These are phyloP conservation scores for Mycosphaerella arachidis DNA, from an alignment of 2,329 filamentous ascomycete genomes.

Conservation along the genomic window DNA sequence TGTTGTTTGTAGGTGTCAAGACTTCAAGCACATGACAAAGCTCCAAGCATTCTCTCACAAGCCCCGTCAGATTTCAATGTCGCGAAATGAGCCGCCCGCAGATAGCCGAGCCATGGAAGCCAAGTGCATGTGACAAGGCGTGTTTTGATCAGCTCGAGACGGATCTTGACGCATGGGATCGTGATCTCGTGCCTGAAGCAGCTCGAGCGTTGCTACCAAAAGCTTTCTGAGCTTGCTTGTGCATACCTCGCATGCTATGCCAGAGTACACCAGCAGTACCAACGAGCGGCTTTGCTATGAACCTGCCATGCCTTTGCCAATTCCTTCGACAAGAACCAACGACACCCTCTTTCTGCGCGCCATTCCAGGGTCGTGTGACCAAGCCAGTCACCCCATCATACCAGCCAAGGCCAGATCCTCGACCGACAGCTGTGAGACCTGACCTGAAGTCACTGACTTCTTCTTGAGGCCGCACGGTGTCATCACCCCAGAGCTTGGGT, in stretches of 20 bases:
- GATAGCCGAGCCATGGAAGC: too few relatives aligned
- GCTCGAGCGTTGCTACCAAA: constrained; percentile 62
- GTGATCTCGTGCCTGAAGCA: too few relatives aligned
- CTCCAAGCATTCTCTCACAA: too few relatives aligned
- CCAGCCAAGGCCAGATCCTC: constrained; percentile 67
- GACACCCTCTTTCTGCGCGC: constrained; percentile 56
- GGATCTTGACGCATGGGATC: too few relatives aligned
- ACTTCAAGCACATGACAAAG: too few relatives aligned
- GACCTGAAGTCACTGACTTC: constrained; percentile 74
- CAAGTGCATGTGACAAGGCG: too few relatives aligned
- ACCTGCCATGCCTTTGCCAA: constrained; percentile 71
- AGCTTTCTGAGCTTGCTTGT: constrained; percentile 65
- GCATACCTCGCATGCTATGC: constrained; percentile 72
- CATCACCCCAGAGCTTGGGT: constrained; percentile 78
- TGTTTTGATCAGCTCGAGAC: too few relatives aligned
- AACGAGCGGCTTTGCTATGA: constrained; percentile 69
- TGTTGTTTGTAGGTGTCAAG: too few relatives aligned
- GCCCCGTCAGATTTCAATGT: too few relatives aligned
- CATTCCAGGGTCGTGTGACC: constrained; percentile 66
- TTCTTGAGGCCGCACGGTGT: constrained; percentile 70
- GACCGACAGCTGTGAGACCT: constrained; percentile 65
- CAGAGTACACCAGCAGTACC: constrained; percentile 56
- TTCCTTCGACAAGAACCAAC: constrained; percentile 67
- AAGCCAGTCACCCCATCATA: constrained; percentile 73
- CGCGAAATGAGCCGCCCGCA: too few relatives aligned